phyloP scores from a whole-genome alignment of 306 rosid species.

The Cyclanthera cordifolia region DNA sequence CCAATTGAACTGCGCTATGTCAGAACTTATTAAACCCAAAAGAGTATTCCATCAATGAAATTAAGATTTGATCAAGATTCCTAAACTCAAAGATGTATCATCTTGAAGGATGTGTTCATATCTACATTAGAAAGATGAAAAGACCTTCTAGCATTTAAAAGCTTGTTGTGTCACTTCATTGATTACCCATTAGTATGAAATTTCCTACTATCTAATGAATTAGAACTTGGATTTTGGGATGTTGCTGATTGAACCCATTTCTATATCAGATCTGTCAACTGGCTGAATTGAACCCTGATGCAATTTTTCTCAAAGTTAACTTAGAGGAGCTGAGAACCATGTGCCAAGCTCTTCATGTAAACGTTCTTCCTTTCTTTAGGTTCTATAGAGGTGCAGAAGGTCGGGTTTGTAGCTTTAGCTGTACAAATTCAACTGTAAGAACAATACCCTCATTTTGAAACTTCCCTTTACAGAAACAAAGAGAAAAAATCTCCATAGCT shows the following conservation, averaged over 20 bases:
- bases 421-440: conserved; percentile 76
- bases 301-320: conserved; percentile 56
- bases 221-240: conserved; percentile 6
- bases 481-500: neutral
- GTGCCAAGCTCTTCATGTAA: conserved; percentile 55
- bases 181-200: too few species aligned
- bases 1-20: too few species aligned
- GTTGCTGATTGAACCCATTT: conserved; percentile 1
- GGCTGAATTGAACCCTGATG: conserved; percentile 51
- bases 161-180: too few species aligned
- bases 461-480: neutral
- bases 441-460: conserved; percentile 10
- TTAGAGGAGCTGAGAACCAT: conserved; percentile 50
- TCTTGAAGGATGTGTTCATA: too few species aligned
- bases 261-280: conserved; percentile 67
- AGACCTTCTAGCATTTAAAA: too few species aligned
- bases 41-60: too few species aligned
- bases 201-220: too few species aligned
- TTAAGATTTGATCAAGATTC: too few species aligned
- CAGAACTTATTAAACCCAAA: too few species aligned
- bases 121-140: too few species aligned
- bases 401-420: conserved; percentile 67
- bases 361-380: conserved; percentile 77
- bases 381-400: conserved; percentile 76
- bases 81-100: too few species aligned